Percentiles rank a stretch among this genome's conserved stretches.
These are phyloP conservation scores for Penicillium canescens DNA, from an alignment of 495 filamentous ascomycete species.

Conservation along the genomic window DNA sequence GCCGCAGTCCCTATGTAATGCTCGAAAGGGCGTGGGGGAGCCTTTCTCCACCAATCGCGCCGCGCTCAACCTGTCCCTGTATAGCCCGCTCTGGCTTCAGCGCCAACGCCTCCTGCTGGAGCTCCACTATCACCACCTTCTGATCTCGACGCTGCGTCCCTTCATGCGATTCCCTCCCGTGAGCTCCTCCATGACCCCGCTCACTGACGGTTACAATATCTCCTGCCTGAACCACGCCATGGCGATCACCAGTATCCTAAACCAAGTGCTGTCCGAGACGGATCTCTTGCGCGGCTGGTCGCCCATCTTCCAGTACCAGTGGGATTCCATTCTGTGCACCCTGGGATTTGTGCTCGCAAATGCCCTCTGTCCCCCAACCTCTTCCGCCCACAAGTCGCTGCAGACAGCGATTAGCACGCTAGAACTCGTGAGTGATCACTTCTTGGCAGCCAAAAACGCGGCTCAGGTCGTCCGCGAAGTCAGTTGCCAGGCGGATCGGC, in stretches of 20 bases:
- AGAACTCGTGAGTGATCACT: too few species aligned
- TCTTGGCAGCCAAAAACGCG: too few species aligned
- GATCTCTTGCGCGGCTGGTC: conserved; percentile 45
- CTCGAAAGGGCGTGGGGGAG: conserved; percentile 29
- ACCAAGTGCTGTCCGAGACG: conserved; percentile 48
- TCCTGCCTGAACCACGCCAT: conserved; percentile 46
- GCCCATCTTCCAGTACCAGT: conserved; percentile 49
- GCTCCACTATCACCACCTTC: conserved; percentile 28
- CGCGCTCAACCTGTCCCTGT: conserved; percentile 34
- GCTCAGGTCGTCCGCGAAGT: too few species aligned
- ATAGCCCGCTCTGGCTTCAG: conserved; percentile 33
- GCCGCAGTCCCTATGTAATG: conserved; percentile 33
- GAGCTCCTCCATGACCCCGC: conserved; percentile 10
- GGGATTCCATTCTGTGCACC: conserved; percentile 49
- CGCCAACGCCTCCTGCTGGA: conserved; percentile 32
- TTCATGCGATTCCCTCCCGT: conserved; percentile 24
- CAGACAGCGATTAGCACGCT: too few species aligned
- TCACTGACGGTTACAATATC: conserved; percentile 32
- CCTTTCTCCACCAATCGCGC: conserved; percentile 40
- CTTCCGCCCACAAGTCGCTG: conserved; percentile 24
- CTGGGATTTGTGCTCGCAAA: conserved; percentile 49
- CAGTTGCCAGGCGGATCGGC: too few species aligned
- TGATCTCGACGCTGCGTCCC: conserved; percentile 24
- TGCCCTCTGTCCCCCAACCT: conserved; percentile 31
- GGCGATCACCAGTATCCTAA: conserved; percentile 44